Conservation (phyloP, 306 rosid genomes). For the Gillenia trifoliata region DNA sequence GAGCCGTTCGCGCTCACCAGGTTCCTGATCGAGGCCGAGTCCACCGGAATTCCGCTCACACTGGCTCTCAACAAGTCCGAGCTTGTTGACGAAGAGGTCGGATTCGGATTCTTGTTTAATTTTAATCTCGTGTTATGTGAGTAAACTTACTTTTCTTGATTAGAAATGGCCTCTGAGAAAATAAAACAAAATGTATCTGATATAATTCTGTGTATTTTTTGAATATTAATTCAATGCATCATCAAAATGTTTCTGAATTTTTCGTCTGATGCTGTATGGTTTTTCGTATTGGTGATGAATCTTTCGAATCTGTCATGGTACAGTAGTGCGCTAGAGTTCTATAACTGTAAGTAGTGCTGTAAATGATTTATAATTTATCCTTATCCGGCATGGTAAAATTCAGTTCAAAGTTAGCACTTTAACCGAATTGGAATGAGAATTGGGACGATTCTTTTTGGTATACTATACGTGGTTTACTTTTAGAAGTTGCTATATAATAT, state of each 20-base stretch:
- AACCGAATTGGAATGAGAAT: neutral
- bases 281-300: neutral
- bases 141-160: neutral
- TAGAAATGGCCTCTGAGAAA: neutral
- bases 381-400: neutral
- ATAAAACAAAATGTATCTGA: neutral
- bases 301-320: neutral
- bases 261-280: neutral
- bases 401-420: neutral
- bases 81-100: conserved; percentile 78
- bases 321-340: neutral
- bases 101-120: neutral
- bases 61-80: conserved; percentile 76
- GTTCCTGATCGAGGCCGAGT: conserved; percentile 80
- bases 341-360: too few relatives aligned
- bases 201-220: neutral
- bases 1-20: conserved; percentile 77
- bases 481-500: neutral
- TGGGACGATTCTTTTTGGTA: neutral
- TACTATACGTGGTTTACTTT: neutral
- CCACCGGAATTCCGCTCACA: conserved; percentile 70
- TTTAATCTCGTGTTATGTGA: neutral
- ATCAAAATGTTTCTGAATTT: neutral
- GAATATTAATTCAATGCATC: neutral
- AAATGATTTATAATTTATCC: too few relatives aligned